These are phyloP conservation scores for Xylaria acuta DNA, from an alignment of 495 filamentous ascomycete species.

Conservation along the genomic window DNA sequence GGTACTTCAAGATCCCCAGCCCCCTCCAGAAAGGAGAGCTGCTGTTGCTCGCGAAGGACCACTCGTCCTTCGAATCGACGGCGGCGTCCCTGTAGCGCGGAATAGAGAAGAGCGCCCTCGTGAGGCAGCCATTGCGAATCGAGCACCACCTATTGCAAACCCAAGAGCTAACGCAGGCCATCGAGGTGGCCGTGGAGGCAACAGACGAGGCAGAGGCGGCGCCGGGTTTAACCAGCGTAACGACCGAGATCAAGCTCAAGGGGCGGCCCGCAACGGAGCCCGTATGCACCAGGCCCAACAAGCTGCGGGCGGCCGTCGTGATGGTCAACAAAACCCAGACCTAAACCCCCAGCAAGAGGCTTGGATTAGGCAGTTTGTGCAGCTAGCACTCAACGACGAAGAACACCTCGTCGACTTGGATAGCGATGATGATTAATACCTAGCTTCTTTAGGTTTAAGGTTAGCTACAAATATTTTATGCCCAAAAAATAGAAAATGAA, in stretches of 20 bases:
- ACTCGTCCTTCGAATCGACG: conserved; percentile 59
- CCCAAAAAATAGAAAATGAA: not conserved
- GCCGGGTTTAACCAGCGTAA: conserved; percentile 33
- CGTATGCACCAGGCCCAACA: conserved; percentile 8
- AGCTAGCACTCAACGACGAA: conserved; percentile 58
- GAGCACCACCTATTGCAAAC: conserved; percentile 14
- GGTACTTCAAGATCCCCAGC: conserved; percentile 24
- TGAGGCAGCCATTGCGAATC: conserved; percentile 35
- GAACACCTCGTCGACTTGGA: conserved; percentile 54
- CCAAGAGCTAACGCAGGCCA: conserved; percentile 24
- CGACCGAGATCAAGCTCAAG: conserved; percentile 38
- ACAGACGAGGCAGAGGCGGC: conserved; percentile 36
- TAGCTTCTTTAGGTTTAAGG: no score
- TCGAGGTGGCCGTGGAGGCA: conserved; percentile 33
- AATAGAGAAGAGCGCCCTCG: conserved; percentile 34
- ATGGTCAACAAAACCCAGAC: conserved; percentile 15
- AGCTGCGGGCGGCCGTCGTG: conserved; percentile 1
- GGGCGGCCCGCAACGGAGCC: conserved; percentile 28
- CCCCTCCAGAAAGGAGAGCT: conserved; percentile 36
- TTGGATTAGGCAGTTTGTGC: conserved; percentile 62
- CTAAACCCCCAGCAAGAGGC: conserved; percentile 49
- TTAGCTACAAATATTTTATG: no score
- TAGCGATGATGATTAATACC: conserved; percentile 43
- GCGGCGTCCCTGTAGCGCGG: conserved; percentile 29
- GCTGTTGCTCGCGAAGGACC: conserved; percentile 59